Conservation (phyloP, 768 basidiomycete species). For the Tylopilus balloui region DNA sequence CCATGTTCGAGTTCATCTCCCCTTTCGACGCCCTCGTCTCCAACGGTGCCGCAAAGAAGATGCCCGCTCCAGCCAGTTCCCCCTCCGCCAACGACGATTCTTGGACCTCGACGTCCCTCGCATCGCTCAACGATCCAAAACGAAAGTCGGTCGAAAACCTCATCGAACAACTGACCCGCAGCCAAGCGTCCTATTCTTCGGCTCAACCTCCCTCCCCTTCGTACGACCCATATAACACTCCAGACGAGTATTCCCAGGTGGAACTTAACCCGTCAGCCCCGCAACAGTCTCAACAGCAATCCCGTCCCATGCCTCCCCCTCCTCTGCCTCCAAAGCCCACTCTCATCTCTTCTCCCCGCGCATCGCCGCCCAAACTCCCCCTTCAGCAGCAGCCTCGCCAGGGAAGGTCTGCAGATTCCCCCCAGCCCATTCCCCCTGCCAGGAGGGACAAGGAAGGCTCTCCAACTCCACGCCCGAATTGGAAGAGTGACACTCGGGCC, state of each 20-base stretch:
- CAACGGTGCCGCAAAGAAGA: constrained; percentile 56
- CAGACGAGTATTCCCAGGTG: constrained; percentile 46
- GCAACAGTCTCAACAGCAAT: constrained; percentile 26
- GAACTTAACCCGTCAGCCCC: constrained; percentile 27
- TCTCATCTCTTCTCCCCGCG: constrained; percentile 49
- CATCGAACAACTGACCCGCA: constrained; percentile 64
- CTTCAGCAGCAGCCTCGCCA: constrained; percentile 45
- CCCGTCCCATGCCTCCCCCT: constrained; percentile 44
- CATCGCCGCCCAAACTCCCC: constrained; percentile 62
- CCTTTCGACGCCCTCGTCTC: constrained; percentile 77
- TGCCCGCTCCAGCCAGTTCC: constrained; percentile 45
- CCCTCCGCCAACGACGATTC: constrained; percentile 54
- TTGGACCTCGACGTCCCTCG: constrained; percentile 41
- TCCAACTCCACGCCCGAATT: constrained; percentile 53
- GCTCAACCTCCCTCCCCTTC: constrained; percentile 37
- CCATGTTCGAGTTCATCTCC: constrained; percentile 82
- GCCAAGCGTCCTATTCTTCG: constrained; percentile 32
- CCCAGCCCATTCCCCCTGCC: constrained; percentile 36
- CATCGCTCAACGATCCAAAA: constrained; percentile 47
- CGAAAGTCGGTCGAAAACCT: constrained; percentile 81
- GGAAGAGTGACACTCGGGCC: constrained; percentile 35
- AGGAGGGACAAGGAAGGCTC: constrained; percentile 69
- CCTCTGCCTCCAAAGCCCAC: constrained; percentile 60
- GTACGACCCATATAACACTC: constrained; percentile 33
- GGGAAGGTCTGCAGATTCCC: constrained; percentile 48